Base-by-base conservation (phyloP, 495 filamentous ascomycete genomes). In the Xylaria venustula region DNA sequence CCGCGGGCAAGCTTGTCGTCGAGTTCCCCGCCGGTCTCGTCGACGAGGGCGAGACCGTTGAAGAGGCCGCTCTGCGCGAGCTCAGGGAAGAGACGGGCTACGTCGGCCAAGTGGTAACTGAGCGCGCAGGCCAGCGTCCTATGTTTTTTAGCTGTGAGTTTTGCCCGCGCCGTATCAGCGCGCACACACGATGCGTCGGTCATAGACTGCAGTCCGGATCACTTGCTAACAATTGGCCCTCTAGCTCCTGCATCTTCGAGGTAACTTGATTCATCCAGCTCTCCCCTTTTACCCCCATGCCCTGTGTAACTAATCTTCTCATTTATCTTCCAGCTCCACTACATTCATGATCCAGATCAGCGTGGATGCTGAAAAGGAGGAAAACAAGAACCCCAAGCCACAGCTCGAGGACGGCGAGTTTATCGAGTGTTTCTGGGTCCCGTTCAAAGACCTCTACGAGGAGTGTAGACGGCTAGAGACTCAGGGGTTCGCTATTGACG, bases 81-180 rank as follows among this genome's bases (percentile, higher is more conserved):
- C 77, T 94, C 55, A 86, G 82, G 58, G 90, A 94, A 71, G 90
- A 94, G 75, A 93, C 90, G 0, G 90, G 90, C 2, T 93, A 92
- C 68, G 75, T 87, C 30, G 90, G 90, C 28, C 79, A 83, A 19
- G 81, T 85, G 2, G 49, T 73, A 19, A 52, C 44, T 47, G 60
- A 53, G 40, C 59, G 48, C 0, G 28, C 25, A 7, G 70, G 65
- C 8, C 64, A 77, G 79, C 30, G 89, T 79, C 70, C 82, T 79
- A 73, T 91, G 14, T 89, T 91, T 84, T 92, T 86, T 54, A 91
- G 91, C 68, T 88, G 88, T 90, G 68, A 54, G 71, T 63, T 28
- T 17, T 14, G 14, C n/a, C 17, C 19, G 41, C 20, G n/a, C 49
- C 30, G n/a, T n/a, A n/a, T n/a, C n/a, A n/a, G n/a, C n/a, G n/a